These are phyloP conservation scores for Exophiala bonariae DNA, from an alignment of 2,329 filamentous ascomycete species.

Conservation along the genomic window DNA sequence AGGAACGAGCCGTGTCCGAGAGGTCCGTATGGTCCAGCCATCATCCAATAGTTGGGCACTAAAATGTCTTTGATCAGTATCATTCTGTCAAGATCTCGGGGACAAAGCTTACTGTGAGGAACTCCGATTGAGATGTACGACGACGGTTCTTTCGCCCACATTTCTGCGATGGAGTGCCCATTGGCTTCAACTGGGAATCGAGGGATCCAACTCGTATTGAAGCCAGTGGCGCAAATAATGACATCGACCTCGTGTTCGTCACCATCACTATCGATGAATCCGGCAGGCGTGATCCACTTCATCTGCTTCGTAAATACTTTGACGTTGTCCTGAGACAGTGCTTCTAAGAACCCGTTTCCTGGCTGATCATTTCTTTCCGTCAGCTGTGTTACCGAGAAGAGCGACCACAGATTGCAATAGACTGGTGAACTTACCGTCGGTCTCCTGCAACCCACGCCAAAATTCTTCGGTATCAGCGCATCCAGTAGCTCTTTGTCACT, in stretches of 20 bases:
- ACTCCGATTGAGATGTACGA: constrained; percentile 21
- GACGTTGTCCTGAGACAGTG: constrained; percentile 45
- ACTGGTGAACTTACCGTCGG: constrained; percentile 36
- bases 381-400: neutral
- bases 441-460: constrained; percentile 43
- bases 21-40: constrained; percentile 31
- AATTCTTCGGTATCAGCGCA: constrained; percentile 46
- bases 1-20: constrained; percentile 28
- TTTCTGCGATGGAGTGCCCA: constrained; percentile 12
- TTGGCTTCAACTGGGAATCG: constrained; percentile 18
- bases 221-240: constrained; percentile 25
- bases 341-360: constrained; percentile 25
- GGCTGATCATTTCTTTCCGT: constrained; percentile 7
- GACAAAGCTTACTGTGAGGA: constrained; percentile 12
- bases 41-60: constrained; percentile 31
- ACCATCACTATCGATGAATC: constrained; percentile 30
- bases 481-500: constrained; percentile 33
- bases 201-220: constrained; percentile 21
- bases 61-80: constrained; percentile 30
- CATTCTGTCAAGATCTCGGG: constrained; percentile 32
- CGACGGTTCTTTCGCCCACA: constrained; percentile 10
- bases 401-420: too few species aligned
- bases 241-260: constrained; percentile 26
- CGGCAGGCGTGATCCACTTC: constrained; percentile 35
- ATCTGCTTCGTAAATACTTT: constrained; percentile 43